These are phyloP conservation scores for Arabidopsis thaliana DNA, from an alignment of 345 rosid species.

Conservation along the genomic window DNA sequence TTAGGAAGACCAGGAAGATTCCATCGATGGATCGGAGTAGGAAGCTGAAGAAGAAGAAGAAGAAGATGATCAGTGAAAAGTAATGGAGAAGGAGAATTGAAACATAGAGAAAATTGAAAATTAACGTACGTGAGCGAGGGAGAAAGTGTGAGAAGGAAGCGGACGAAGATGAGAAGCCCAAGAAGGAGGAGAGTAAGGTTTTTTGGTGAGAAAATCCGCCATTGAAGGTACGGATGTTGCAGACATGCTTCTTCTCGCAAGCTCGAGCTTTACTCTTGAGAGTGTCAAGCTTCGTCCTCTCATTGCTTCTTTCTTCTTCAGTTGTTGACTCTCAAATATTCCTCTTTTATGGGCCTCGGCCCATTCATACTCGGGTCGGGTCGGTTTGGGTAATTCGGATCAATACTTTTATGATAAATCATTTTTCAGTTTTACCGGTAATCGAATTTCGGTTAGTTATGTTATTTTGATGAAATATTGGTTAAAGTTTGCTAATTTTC, in stretches of 20 bases:
- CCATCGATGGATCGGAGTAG: slow-evolving; percentile 92
- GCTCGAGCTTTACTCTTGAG: slow-evolving; percentile 24
- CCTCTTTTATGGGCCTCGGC: slow-evolving; percentile 14
- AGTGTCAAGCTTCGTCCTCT: slow-evolving; percentile 7
- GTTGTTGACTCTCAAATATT: slow-evolving; percentile 6
- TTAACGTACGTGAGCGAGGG: slow-evolving; percentile 66
- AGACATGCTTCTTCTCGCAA: slow-evolving; percentile 31
- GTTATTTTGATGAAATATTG: too few relatives aligned
- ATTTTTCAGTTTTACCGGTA: too few relatives aligned
- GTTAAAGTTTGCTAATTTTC: too few relatives aligned
- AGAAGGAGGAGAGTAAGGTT: slow-evolving; percentile 64
- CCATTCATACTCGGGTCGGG: background rate
- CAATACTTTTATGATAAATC: too few relatives aligned
- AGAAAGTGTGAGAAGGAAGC: slow-evolving; percentile 62
- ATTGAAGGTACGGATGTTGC: slow-evolving; percentile 42
- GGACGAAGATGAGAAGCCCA: slow-evolving; percentile 80
- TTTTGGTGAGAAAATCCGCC: slow-evolving; percentile 60
- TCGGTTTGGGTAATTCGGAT: too few relatives aligned
- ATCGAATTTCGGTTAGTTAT: too few relatives aligned
- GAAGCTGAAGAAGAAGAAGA: slow-evolving; percentile 52
- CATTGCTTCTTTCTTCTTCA: background rate
- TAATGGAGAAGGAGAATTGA: background rate
- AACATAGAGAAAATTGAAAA: background rate
- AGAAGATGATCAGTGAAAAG: slow-evolving; percentile 17
- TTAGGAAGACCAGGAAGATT: slow-evolving; percentile 80